Evolutionary conservation across 306 rosid species (phyloP), one percentile per base, ranked within the genome.

Genomic region (Medicago ruthenica): DNA sequence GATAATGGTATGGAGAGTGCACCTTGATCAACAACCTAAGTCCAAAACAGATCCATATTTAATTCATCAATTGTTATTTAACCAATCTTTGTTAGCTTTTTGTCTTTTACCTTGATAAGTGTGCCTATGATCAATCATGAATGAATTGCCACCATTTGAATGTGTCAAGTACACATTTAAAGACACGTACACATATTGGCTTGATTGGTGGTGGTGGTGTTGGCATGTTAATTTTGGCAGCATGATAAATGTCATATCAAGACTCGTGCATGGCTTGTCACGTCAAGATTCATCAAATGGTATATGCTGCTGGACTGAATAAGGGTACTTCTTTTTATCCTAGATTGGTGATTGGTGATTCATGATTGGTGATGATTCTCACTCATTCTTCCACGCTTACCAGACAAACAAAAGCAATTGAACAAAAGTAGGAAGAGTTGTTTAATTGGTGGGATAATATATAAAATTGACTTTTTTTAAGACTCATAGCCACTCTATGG

Each of bases 361-460:
- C 27, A 24, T 34, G 1, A 4, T n/a, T 61, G 17, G 0, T 60
- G 4, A 27, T 61, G 69, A 36, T 63, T 16, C 47, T 61, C 4
- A 4, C 13, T 36, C 14, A 36, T 63, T 37, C 69, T 37, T 63
- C 69, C 48, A 63, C 69, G 69, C 37, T 63, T 63, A 63, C 48
- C 8, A n/a, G 44, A 63, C 69, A 63, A 36, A 16, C 47, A 6
- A 63, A 63, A 63, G 69, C 12, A 14, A 14, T 6, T 34, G 16
- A 58, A 58, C n/a, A 45, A 45, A 6, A 8, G 36, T 34, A 34
- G 7, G 7, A 59, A 59, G 40, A 59, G 2, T 5, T 34, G 24
- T 63, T 22, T 58, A 5, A 58, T 61, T 34, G 12, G 41, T 61
- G 15, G 67, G 67, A 61, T 61, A 34, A 4, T 5, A 2, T 21